Conservation (phyloP, 2,329 filamentous ascomycete species). For the Lachnellula arida region DNA sequence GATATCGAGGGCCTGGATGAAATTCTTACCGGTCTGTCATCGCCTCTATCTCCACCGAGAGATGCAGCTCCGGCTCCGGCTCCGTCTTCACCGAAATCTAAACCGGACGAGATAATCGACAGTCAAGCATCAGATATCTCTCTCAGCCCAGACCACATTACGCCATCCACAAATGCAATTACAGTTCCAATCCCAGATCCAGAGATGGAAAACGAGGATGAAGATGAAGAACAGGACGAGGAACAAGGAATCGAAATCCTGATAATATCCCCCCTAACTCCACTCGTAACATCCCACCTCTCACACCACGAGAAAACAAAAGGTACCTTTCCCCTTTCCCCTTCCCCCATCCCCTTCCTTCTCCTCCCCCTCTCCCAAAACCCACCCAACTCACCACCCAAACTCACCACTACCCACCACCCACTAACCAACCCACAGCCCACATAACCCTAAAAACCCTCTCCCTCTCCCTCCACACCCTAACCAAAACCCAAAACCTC, state of each 20-base stretch:
- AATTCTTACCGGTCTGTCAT: conserved; percentile 45
- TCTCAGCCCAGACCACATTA: background rate
- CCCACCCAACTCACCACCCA: too few relatives aligned
- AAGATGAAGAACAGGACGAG: background rate
- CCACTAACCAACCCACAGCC: conserved; percentile 31
- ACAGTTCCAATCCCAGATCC: background rate
- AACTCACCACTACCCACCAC: too few relatives aligned
- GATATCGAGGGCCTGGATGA: conserved; percentile 55
- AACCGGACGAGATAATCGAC: conserved; percentile 12
- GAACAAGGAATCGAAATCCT: conserved; percentile 4
- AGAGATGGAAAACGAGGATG: conserved; percentile 41
- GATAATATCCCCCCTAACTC: background rate
- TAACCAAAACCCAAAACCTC: conserved; percentile 41
- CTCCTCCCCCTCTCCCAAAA: background rate
- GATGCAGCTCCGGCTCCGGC: background rate
- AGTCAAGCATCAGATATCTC: conserved; percentile 13
- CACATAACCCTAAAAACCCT: conserved; percentile 47
- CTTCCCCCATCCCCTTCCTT: too few relatives aligned
- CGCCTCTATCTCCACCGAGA: background rate
- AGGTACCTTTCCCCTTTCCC: too few relatives aligned
- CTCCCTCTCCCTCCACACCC: conserved; percentile 40
- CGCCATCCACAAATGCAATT: too few relatives aligned
- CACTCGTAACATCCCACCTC: conserved; percentile 37
- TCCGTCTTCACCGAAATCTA: too few relatives aligned
- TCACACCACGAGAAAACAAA: conserved; percentile 33